Base-by-base conservation (phyloP, 495 filamentous ascomycete genomes). In the Penicillium malachiteum region DNA sequence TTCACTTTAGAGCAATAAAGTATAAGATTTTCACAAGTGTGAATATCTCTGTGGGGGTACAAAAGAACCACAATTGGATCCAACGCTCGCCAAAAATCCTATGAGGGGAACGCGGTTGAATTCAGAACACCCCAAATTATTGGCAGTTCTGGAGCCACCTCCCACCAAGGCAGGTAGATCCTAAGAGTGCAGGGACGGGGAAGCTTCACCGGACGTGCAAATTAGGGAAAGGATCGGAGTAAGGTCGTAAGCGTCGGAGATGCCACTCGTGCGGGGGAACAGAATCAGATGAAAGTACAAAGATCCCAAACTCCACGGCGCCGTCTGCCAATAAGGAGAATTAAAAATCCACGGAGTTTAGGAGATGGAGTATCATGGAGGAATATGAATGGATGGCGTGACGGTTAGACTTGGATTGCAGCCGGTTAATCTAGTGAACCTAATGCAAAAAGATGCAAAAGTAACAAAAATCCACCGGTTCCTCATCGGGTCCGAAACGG, bases 181-280 rank as follows among this genome's bases (percentile, higher is more conserved):
- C 39, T 54, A 31, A n/a, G 30, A 14, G 45, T 31, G n/a, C 16
- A 31, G 9, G 39, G 52, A 44, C n/a, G 55, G 62, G 51, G 59
- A 56, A 58, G 45, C 55, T 62, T 67, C 71, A 74, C 71, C 71
- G 71, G 57, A 38, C 46, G 50, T 54, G 55, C 42, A 54, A 57
- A 61, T 43, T 52, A 59, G 48, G 71, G 65, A 59, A 69, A 68
- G 47, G 67, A 67, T 67, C 68, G 57, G 60, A 62, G 40, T 56
- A 48, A 12, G 21, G 26, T 48, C 45, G 48, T 18, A 40, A 50
- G 18, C 10, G 33, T 17, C 30, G 38, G 46, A 26, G 21, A 26
- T 26, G 21, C 21, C 21, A 26, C 21, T 33, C 54, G 59, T 59
- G 56, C 56, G 55, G 59, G 53, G 56, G 59, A 59, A 32, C 5